A percentile compares a stretch with the other conserved stretches of the same genome.
phyloP scores from a whole-genome alignment of 192 early-diverging fungal species.

The Thamnidium elegans region DNA sequence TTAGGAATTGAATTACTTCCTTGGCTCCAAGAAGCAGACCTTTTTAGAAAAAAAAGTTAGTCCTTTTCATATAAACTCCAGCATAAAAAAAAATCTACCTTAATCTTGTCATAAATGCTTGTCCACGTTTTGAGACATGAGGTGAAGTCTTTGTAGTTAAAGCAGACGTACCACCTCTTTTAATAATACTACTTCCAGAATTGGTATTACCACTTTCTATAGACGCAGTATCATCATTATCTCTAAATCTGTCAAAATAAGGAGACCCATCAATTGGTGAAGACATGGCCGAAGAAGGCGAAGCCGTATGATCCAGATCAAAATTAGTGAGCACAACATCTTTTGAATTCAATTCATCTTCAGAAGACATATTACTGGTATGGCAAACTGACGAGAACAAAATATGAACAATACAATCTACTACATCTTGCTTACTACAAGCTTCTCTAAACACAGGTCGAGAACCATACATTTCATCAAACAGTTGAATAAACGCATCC shows the following conservation, averaged over 20 bases:
- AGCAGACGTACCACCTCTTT: conserved; percentile 28
- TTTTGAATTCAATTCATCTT: conserved; percentile 46
- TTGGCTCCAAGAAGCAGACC: conserved; percentile 21
- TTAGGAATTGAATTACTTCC: neutral
- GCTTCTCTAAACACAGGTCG: conserved; percentile 47
- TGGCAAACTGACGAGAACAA: conserved; percentile 54
- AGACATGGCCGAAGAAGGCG: conserved; percentile 5
- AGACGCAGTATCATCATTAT: conserved; percentile 2
- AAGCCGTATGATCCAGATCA: conserved; percentile 16
- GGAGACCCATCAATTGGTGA: neutral
- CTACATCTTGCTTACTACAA: conserved; percentile 44
- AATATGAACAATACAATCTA: conserved; percentile 51
- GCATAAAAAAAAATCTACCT: conserved; percentile 5
- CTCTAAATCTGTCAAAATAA: neutral
- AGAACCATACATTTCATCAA: conserved; percentile 16
- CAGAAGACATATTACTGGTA: conserved; percentile 38
- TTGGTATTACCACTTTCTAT: conserved; percentile 3
- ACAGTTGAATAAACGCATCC: conserved; percentile 16
- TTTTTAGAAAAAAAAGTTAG: conserved; percentile 1
- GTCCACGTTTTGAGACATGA: conserved; percentile 29
- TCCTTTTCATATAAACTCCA: neutral
- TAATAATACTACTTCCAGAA: conserved; percentile 24
- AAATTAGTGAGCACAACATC: conserved; percentile 27
- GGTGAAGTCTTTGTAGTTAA: conserved; percentile 39
- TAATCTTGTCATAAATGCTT: conserved; percentile 23